Conservation (phyloP, 2,329 filamentous ascomycete genomes). For the Apiospora koreana region DNA sequence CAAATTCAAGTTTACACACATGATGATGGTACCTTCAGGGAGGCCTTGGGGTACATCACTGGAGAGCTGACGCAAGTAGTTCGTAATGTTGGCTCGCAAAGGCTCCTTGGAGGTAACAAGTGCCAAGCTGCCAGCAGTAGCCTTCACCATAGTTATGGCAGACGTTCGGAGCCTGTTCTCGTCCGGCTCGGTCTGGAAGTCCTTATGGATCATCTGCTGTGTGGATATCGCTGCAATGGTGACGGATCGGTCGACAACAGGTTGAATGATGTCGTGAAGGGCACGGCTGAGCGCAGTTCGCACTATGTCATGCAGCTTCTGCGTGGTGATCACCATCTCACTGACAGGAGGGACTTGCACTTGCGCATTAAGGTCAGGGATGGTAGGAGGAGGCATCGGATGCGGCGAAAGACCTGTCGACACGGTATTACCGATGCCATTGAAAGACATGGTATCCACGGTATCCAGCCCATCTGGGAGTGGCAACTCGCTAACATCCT, state of each 20-base stretch:
- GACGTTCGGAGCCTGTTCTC: slow-evolving; percentile 83
- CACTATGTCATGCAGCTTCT: slow-evolving; percentile 74
- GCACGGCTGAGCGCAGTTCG: slow-evolving; percentile 84
- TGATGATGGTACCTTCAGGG: slow-evolving; percentile 91
- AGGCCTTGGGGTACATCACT: slow-evolving; percentile 75
- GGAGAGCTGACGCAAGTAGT: slow-evolving; percentile 81
- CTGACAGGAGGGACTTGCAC: slow-evolving; percentile 81
- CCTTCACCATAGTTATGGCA: slow-evolving; percentile 92
- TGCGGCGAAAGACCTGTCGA: slow-evolving; percentile 76
- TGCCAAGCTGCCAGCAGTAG: slow-evolving; percentile 88
- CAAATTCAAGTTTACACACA: slow-evolving; percentile 98
- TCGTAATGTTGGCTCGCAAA: slow-evolving; percentile 92
- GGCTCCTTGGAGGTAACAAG: slow-evolving; percentile 99
- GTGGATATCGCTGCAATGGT: slow-evolving; percentile 98
- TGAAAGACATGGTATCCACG: slow-evolving; percentile 81
- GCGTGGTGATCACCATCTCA: slow-evolving; percentile 73
- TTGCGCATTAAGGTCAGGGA: slow-evolving; percentile 80
- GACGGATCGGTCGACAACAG: slow-evolving; percentile 94
- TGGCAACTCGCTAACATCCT: slow-evolving; percentile 61
- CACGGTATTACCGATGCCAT: slow-evolving; percentile 68
- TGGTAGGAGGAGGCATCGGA: slow-evolving; percentile 68
- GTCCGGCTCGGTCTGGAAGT: slow-evolving; percentile 91
- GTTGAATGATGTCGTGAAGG: slow-evolving; percentile 93
- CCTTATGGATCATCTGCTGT: slow-evolving; percentile 91
- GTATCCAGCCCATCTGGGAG: slow-evolving; percentile 71